Evolutionary conservation across 805 yeast genomes (phyloP).

Genomic region (Ascoidea tarda): DNA sequence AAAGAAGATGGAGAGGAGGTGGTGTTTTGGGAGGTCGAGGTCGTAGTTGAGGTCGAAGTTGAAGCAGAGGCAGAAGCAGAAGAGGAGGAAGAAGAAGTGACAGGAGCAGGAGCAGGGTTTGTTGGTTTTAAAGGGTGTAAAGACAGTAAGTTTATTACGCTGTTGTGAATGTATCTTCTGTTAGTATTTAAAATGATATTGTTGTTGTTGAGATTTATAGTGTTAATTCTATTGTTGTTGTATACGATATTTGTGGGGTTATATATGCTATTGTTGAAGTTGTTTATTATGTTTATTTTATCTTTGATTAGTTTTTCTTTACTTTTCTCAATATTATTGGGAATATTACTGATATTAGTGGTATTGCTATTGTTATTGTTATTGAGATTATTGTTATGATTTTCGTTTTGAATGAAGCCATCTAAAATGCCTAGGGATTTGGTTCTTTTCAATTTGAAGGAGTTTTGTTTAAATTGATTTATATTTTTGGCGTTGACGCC

Average conservation of each 20-base stretch:
- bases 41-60: constrained; percentile 12
- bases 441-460: constrained; percentile 69
- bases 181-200: constrained; percentile 3
- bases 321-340: neutral
- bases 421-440: constrained; percentile 72
- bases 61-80: constrained; percentile 23
- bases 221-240: constrained; percentile 7
- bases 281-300: neutral
- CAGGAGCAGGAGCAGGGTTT: too few species aligned
- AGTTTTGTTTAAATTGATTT: constrained; percentile 51
- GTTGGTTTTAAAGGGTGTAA: too few species aligned
- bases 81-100: too few species aligned
- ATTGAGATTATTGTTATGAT: constrained; percentile 21
- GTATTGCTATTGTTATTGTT: constrained; percentile 9
- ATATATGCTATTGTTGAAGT: neutral
- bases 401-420: constrained; percentile 39
- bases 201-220: constrained; percentile 10
- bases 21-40: neutral
- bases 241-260: neutral
- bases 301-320: too few species aligned
- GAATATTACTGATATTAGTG: constrained; percentile 8
- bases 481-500: constrained; percentile 60
- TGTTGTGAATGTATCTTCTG: neutral
- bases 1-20: neutral
- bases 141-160: too few species aligned